These are phyloP conservation scores for Nakazawaea wyomingensis DNA, from an alignment of 805 yeast genomes.

Conservation along the genomic window DNA sequence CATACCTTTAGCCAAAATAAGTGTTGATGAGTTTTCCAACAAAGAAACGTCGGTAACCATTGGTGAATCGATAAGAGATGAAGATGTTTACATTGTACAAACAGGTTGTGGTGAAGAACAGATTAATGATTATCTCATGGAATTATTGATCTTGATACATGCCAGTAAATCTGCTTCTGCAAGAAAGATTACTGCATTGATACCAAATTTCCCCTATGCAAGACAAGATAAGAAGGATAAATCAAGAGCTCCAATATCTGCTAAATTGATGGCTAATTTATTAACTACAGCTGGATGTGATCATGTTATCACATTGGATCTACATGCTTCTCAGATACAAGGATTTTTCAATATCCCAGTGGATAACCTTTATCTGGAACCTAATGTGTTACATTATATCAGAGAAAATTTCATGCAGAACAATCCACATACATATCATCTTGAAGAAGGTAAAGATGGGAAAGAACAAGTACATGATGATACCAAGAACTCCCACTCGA, in stretches of 20 bases:
- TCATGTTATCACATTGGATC: constrained; percentile 94
- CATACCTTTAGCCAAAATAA: constrained; percentile 63
- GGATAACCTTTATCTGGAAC: constrained; percentile 93
- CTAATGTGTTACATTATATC: constrained; percentile 79
- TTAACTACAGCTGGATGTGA: constrained; percentile 91
- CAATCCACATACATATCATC: too few species aligned
- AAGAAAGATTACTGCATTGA: constrained; percentile 85
- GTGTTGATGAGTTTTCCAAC: constrained; percentile 81
- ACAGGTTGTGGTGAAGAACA: constrained; percentile 74
- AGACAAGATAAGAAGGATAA: constrained; percentile 97
- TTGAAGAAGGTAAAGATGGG: too few species aligned
- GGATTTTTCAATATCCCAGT: constrained; percentile 96
- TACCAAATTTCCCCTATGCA: constrained; percentile 95
- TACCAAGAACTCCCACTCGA: too few species aligned
- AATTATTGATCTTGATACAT: constrained; percentile 80
- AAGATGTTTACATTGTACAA: constrained; percentile 80
- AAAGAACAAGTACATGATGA: too few species aligned
- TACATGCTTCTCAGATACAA: constrained; percentile 97
- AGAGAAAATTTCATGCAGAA: constrained; percentile 49
- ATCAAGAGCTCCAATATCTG: constrained; percentile 93
- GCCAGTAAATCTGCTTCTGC: constrained; percentile 97
- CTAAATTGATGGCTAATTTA: constrained; percentile 88
- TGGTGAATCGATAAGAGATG: constrained; percentile 86
- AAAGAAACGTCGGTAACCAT: constrained; percentile 85
- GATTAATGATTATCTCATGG: constrained; percentile 83